Percentiles rank a stretch among this genome's conserved stretches.
Conservation (phyloP, 75 land plant species). For the Pinus albicaulis region DNA sequence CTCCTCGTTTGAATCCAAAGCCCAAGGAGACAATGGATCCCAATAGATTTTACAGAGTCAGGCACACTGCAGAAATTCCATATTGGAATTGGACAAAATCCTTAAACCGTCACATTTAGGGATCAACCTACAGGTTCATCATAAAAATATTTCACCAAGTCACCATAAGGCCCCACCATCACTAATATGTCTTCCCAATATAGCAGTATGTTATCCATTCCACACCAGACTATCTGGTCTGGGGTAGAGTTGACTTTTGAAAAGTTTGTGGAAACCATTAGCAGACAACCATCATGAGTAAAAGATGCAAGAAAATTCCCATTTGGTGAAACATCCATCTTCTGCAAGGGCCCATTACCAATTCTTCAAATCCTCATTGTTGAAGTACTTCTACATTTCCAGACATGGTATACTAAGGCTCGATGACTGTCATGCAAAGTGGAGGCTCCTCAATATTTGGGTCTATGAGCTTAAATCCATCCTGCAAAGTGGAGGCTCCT, state of each 20-base stretch:
- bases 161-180: slow-evolving; percentile 93
- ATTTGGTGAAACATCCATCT: slow-evolving; percentile 74
- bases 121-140: slow-evolving; percentile 87
- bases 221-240: slow-evolving; percentile 97
- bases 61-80: slow-evolving; percentile 98
- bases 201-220: slow-evolving; percentile 85
- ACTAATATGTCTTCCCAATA: slow-evolving; percentile 91
- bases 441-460: slow-evolving; percentile 71
- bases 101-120: slow-evolving; percentile 99
- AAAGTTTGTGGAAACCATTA: slow-evolving; percentile 69
- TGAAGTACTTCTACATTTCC: slow-evolving; percentile 89
- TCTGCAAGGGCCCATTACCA: slow-evolving; percentile 79
- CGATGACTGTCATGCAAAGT: slow-evolving; percentile 74
- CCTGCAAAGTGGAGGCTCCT: slow-evolving; percentile 73
- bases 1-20: too few relatives aligned
- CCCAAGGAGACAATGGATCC: too few relatives aligned
- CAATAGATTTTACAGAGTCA: slow-evolving; percentile 84
- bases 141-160: slow-evolving; percentile 65
- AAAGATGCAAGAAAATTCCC: slow-evolving; percentile 78
- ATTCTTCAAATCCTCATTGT: too few relatives aligned
- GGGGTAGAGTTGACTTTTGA: slow-evolving; percentile 76
- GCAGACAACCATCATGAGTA: slow-evolving; percentile 86
- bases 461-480: slow-evolving; percentile 73
- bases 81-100: slow-evolving; percentile 86
- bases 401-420: slow-evolving; percentile 74